Percentiles rank a stretch among this genome's conserved stretches.
phyloP scores from a whole-genome alignment of 2,329 filamentous ascomycete species.

The Aspergillus felis region DNA sequence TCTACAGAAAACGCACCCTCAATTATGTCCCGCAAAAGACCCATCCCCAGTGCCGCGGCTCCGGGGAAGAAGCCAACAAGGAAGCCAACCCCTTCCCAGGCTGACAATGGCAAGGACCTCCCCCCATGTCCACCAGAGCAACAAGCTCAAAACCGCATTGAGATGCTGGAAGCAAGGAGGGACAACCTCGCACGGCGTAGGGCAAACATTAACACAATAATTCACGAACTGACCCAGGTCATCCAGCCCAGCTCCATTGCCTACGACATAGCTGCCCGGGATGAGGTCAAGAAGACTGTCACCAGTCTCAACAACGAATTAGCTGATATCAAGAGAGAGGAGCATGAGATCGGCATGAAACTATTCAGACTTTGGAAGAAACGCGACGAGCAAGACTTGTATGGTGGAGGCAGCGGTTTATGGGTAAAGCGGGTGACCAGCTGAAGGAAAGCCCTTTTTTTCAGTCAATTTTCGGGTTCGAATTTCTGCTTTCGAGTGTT shows the following conservation, averaged over 20 bases:
- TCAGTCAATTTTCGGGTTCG: background rate
- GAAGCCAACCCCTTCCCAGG: conserved; percentile 42
- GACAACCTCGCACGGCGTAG: conserved; percentile 63
- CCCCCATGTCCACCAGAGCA: conserved; percentile 60
- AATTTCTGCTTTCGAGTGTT: conserved; percentile 1
- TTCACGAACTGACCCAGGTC: conserved; percentile 72
- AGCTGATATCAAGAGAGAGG: conserved; percentile 68
- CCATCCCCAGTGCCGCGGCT: conserved; percentile 29
- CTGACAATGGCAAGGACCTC: conserved; percentile 50
- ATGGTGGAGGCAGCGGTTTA: conserved; percentile 54
- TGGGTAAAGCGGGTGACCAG: conserved; percentile 77
- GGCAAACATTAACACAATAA: conserved; percentile 67
- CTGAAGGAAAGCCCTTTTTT: conserved; percentile 32
- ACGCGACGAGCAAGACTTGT: conserved; percentile 57
- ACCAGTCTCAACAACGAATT: conserved; percentile 63
- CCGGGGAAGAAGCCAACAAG: conserved; percentile 33
- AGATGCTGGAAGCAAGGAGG: conserved; percentile 62
- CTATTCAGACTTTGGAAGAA: conserved; percentile 72
- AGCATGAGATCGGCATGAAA: conserved; percentile 73
- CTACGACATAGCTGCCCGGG: conserved; percentile 59
- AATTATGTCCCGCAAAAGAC: conserved; percentile 41
- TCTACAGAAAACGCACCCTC: conserved; percentile 29
- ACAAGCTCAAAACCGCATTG: conserved; percentile 60
- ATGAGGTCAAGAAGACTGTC: conserved; percentile 60
- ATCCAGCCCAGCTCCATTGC: conserved; percentile 67